Evolutionary conservation across 805 yeast species (phyloP), one percentile per base, ranked within the genome.

Genomic region (Danielozyma ontarioensis): DNA sequence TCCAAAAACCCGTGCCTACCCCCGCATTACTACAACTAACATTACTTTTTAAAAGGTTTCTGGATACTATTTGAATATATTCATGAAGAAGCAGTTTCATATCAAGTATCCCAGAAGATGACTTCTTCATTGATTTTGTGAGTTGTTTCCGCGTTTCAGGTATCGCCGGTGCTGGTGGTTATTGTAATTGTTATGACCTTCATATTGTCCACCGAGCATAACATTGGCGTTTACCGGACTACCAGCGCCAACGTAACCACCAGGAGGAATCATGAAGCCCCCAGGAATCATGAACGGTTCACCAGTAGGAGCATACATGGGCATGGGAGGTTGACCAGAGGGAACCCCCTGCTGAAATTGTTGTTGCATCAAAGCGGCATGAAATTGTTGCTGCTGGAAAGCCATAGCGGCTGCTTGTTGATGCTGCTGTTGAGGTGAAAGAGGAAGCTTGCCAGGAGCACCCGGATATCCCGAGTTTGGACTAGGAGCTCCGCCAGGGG

Each of bases 291-390:
- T 31, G 35, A 51, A 57, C 3, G 55, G 59, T 13, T 59, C 64
- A 4, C 46, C 55, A 10, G 57, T 57, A 4, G 57, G 57, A 7
- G 45, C 47, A 39, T 56, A 61, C 52, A 62, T 53, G 7, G 53
- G 53, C 29, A 61, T 42, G 6, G 56, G 66, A 8, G 61, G 61
- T 29, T 56, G 62, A 3, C 60, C 62, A 12, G 59, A 59, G 2
- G 65, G 59, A 16, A 53, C 43, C 8, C 54, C 57, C 27, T 18
- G 31, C 30, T 45, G 53, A 37, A 51, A 59, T 37, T 59, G 67
- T 33, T 63, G 65, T 36, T 59, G 59, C 50, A 59, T 46, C 64
- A 62, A 59, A 13, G 67, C 64, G 11, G 61, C 62, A 23, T 53
- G 62, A 41, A 50, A 46, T 37, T 57, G 63, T 32, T 64, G 68